Evolutionary conservation across 306 rosid genomes (phyloP).

Genomic region (Cicer judaicum): DNA sequence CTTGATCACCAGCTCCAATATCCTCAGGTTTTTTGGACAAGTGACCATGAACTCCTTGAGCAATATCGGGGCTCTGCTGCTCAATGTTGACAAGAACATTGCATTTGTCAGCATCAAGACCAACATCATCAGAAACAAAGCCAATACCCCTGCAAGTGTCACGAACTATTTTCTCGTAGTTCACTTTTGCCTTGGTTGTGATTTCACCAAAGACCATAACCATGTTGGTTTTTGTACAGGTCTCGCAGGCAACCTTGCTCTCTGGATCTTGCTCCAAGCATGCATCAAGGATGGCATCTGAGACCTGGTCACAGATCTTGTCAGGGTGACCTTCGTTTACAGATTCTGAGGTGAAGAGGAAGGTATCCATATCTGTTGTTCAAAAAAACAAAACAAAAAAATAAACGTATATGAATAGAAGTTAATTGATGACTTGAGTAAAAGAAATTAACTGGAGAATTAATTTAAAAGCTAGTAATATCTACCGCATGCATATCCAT

Average conservation of each 20-base stretch:
- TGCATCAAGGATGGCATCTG: conserved; percentile 80
- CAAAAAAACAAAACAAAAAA: not conserved
- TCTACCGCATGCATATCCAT: not conserved
- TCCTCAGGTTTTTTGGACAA: conserved; percentile 78
- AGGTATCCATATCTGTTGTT: conserved; percentile 65
- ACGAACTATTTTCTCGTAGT: conserved; percentile 81
- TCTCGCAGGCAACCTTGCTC: conserved; percentile 85
- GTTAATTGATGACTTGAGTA: not conserved
- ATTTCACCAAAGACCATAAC: conserved; percentile 91
- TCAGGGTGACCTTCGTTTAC: conserved; percentile 87
- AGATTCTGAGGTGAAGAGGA: conserved; percentile 85
- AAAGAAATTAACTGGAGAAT: not conserved
- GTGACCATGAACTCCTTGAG: conserved; percentile 84
- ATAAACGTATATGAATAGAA: not conserved
- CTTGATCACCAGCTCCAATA: conserved; percentile 87
- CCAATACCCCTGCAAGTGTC: conserved; percentile 83
- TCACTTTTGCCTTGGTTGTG: conserved; percentile 74
- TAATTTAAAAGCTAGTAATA: not conserved
- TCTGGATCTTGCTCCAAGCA: conserved; percentile 78
- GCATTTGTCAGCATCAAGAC: conserved; percentile 83
- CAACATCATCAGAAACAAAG: conserved; percentile 69
- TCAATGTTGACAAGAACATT: conserved; percentile 81
- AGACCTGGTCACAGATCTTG: conserved; percentile 83
- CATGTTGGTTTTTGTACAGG: conserved; percentile 91
- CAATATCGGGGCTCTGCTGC: no score